Evolutionary conservation across 176 grass and related monocot genomes (phyloP), one percentile per base, ranked within the genome.

Genomic region (Neostapfia colusana): DNA sequence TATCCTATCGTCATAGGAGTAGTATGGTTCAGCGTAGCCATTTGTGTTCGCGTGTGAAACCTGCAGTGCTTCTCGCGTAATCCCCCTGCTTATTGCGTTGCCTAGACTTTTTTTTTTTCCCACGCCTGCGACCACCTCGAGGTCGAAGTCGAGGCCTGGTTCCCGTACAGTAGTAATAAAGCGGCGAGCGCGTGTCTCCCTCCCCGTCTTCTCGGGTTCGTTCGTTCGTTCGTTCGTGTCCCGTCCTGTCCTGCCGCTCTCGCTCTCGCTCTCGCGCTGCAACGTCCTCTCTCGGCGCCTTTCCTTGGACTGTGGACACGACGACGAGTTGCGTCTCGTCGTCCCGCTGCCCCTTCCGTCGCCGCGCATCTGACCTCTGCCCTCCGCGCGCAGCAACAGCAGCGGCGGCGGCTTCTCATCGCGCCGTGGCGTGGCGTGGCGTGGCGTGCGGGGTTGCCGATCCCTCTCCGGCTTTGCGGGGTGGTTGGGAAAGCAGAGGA

Each of bases 401-500:
- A 11, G 48, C 54, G n/a, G n/a, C n/a, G n/a, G n/a, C n/a, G n/a
- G n/a, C n/a, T n/a, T n/a, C n/a, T n/a, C n/a, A n/a, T n/a, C n/a
- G n/a, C 0, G 43, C 39, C 16, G 16, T 8, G 24, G 12, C 0
- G 15, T 24, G 43, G 1, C 49, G 50, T 84, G 75, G 7, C 84
- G 67, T 83, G 75, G 13, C 75, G 65, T 83, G 74, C 72, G 75
- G 75, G 15, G 4, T 69, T 63, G 69, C 50, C 66, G 54, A 66
- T 8, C 75, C 55, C 37, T 42, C 63, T 35, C 61, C 8, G 75
- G 42, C 55, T 40, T 42, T 63, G 77, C 70, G 48, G 74, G 62
- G 44, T 36, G 77, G 78, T 75, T 86, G 84, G 74, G 21, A 78
- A 82, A 82, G 79, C 50, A 75, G 77, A 45, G 23, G 75, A 67